These are phyloP conservation scores for Cladosporium sp. DNA, from an alignment of 2,329 filamentous ascomycete genomes.

Conservation along the genomic window DNA sequence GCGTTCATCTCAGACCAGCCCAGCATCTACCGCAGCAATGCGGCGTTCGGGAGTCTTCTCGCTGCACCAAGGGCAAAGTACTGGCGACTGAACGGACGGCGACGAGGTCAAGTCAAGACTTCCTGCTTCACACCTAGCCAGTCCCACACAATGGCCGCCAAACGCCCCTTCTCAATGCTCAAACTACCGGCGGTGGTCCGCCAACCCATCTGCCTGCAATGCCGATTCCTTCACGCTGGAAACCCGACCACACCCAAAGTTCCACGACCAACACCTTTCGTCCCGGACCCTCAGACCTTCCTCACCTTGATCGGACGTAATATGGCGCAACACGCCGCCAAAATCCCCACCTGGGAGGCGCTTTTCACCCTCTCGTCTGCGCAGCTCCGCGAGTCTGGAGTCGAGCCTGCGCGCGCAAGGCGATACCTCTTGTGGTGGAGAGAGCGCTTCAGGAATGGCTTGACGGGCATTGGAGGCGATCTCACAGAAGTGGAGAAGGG, in stretches of 20 bases:
- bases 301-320: slow-evolving; percentile 87
- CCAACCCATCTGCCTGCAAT: slow-evolving; percentile 20
- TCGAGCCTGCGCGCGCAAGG: slow-evolving; percentile 80
- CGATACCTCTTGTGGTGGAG: slow-evolving; percentile 86
- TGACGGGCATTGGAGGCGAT: slow-evolving; percentile 81
- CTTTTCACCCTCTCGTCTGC: slow-evolving; percentile 78
- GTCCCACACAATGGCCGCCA: slow-evolving; percentile 30
- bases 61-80: slow-evolving; percentile 6
- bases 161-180: slow-evolving; percentile 29
- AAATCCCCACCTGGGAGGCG: slow-evolving; percentile 87
- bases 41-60: slow-evolving; percentile 14
- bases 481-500: slow-evolving; percentile 69
- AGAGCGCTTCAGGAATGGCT: slow-evolving; percentile 75
- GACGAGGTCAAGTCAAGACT: slow-evolving; percentile 1
- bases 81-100: slow-evolving; percentile 10
- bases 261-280: slow-evolving; percentile 77
- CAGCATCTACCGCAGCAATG: background rate
- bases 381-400: slow-evolving; percentile 78
- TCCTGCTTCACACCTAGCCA: background rate
- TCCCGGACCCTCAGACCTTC: slow-evolving; percentile 83
- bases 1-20: slow-evolving; percentile 16
- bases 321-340: slow-evolving; percentile 76
- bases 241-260: slow-evolving; percentile 47
- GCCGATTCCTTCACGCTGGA: slow-evolving; percentile 27
- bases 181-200: slow-evolving; percentile 27